Evolutionary conservation across 2,329 filamentous ascomycete species (phyloP).

Genomic region (Hirsutella minnesotensis): DNA sequence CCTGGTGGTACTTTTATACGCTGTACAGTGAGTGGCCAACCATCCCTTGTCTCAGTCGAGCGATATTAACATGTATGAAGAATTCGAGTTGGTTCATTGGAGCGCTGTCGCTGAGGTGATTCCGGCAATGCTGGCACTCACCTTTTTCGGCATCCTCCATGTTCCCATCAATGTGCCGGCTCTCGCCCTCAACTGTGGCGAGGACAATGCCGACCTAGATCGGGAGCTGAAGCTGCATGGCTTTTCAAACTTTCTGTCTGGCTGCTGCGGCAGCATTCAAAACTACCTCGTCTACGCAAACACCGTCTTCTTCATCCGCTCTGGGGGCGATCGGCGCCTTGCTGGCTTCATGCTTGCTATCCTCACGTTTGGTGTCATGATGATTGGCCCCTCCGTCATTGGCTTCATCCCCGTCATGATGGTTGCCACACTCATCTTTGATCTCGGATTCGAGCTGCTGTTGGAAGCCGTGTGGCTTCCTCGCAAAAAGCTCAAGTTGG

Average conservation of each 20-base stretch:
- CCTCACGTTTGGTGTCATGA: slow-evolving; percentile 70
- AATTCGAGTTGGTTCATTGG: slow-evolving; percentile 75
- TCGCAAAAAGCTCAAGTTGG: slow-evolving; percentile 71
- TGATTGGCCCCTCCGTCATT: slow-evolving; percentile 77
- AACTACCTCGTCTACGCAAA: slow-evolving; percentile 98
- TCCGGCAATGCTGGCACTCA: slow-evolving; percentile 91
- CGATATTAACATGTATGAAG: slow-evolving; percentile 28
- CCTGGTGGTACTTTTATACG: slow-evolving; percentile 97
- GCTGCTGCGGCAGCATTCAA: slow-evolving; percentile 75
- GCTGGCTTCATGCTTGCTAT: slow-evolving; percentile 76
- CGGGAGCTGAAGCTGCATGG: slow-evolving; percentile 87
- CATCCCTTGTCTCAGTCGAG: too few relatives aligned
- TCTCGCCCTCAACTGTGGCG: slow-evolving; percentile 76
- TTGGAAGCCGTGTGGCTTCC: slow-evolving; percentile 82
- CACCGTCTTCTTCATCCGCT: slow-evolving; percentile 90
- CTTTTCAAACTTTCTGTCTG: slow-evolving; percentile 83
- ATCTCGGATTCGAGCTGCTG: slow-evolving; percentile 85
- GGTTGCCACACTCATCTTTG: slow-evolving; percentile 88
- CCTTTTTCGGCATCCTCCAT: slow-evolving; percentile 93
- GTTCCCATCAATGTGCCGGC: slow-evolving; percentile 98
- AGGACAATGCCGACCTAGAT: slow-evolving; percentile 86
- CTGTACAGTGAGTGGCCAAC: slow-evolving; percentile 60
- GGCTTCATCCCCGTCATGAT: slow-evolving; percentile 96
- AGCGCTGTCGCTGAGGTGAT: slow-evolving; percentile 70
- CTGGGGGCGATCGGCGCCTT: slow-evolving; percentile 75